Evolutionary conservation across 345 rosid species (phyloP).

Genomic region (Rubroshorea leprosula): DNA sequence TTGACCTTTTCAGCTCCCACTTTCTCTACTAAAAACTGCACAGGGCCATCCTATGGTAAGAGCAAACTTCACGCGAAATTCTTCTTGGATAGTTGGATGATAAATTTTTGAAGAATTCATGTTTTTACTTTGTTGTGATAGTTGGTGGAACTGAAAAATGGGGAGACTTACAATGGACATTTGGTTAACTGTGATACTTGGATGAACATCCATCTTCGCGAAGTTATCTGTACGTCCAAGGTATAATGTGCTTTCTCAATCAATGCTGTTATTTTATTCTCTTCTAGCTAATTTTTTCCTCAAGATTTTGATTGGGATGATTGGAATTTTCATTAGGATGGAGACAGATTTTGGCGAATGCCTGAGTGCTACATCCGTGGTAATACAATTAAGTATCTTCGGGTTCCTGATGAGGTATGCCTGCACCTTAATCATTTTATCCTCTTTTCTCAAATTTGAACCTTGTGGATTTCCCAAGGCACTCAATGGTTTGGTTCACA

Average conservation of each 20-base stretch:
- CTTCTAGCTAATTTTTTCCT: conserved; percentile 4
- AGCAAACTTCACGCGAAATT: background rate
- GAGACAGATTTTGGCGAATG: conserved; percentile 99
- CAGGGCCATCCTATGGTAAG: conserved; percentile 86
- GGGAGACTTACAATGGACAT: conserved; percentile 98
- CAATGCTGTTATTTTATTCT: background rate
- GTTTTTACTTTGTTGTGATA: conserved; percentile 23
- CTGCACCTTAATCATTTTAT: background rate
- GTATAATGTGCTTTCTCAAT: conserved; percentile 24
- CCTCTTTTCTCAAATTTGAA: background rate
- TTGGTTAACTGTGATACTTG: conserved; percentile 93
- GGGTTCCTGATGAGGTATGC: conserved; percentile 96
- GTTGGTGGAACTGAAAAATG: conserved; percentile 96
- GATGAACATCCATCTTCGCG: conserved; percentile 99
- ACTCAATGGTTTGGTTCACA: too few relatives aligned
- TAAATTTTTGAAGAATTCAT: background rate
- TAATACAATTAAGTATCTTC: conserved; percentile 93
- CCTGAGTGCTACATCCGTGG: conserved; percentile 99
- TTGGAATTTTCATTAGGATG: conserved; percentile 53
- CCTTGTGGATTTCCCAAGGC: background rate
- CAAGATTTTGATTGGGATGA: background rate
- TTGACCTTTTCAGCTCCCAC: conserved; percentile 52
- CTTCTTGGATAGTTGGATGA: background rate
- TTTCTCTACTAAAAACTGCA: conserved; percentile 70
- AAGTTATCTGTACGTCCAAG: conserved; percentile 98